phyloP scores from a whole-genome alignment of 371 early-diverging fungal species.

The Apophysomyces sp. region DNA sequence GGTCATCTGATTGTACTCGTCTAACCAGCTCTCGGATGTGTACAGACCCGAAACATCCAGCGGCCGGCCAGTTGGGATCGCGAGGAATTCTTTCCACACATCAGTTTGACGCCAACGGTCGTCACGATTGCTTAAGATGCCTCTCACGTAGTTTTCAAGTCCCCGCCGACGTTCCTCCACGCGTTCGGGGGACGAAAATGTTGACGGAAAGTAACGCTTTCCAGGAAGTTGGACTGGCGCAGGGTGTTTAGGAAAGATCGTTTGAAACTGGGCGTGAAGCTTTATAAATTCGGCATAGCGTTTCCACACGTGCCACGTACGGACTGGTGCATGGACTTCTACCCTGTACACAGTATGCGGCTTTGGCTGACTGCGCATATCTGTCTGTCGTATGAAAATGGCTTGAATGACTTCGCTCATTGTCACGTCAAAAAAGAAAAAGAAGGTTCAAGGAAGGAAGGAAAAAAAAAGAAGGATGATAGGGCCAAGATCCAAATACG shows the following conservation, averaged over 20 bases:
- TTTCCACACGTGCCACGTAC: constrained; percentile 84
- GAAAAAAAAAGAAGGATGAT: neutral
- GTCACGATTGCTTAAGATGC: constrained; percentile 70
- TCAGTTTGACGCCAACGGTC: constrained; percentile 75
- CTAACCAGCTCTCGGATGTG: constrained; percentile 79
- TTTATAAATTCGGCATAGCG: constrained; percentile 82
- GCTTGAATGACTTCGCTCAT: constrained; percentile 63
- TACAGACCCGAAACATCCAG: constrained; percentile 31
- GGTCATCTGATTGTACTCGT: constrained; percentile 67
- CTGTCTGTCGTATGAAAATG: constrained; percentile 63
- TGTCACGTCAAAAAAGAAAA: constrained; percentile 17
- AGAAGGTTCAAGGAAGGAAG: neutral
- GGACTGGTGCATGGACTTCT: constrained; percentile 74
- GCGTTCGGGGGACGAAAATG: constrained; percentile 55
- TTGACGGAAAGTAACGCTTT: constrained; percentile 65
- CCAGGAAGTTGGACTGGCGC: constrained; percentile 63
- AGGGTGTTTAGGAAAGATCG: constrained; percentile 55
- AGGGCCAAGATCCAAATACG: neutral
- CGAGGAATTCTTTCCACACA: constrained; percentile 76
- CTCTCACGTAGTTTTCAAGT: constrained; percentile 76
- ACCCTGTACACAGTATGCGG: constrained; percentile 69
- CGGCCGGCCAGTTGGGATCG: constrained; percentile 51
- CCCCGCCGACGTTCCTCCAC: constrained; percentile 78
- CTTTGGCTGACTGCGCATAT: constrained; percentile 59
- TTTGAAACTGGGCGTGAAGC: constrained; percentile 51